phyloP scores from a whole-genome alignment of 768 basidiomycete species.

The Leccinum ochraceum region DNA sequence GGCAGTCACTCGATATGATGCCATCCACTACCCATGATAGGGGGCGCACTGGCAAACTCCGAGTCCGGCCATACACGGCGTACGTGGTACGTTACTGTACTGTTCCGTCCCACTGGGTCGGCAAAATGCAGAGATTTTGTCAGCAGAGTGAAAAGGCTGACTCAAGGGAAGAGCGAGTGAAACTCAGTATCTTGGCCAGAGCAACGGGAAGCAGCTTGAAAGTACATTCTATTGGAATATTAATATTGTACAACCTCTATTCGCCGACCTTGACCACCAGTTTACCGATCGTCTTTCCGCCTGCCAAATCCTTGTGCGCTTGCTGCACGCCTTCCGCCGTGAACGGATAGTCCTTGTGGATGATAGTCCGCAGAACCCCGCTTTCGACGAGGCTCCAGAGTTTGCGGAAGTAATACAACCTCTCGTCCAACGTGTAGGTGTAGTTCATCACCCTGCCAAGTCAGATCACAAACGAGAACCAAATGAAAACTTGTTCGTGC shows the following conservation, averaged over 20 bases:
- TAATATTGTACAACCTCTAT: background rate
- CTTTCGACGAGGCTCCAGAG: conserved; percentile 61
- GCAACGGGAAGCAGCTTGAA: background rate
- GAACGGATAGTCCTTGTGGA: conserved; percentile 85
- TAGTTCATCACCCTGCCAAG: conserved; percentile 67
- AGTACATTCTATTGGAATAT: background rate
- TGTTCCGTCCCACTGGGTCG: background rate
- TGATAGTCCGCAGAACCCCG: conserved; percentile 61
- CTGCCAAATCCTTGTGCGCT: conserved; percentile 76
- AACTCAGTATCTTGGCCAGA: background rate
- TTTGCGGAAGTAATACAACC: conserved; percentile 59
- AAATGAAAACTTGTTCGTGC: background rate
- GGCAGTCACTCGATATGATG: background rate
- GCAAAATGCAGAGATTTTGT: background rate
- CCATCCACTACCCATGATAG: background rate
- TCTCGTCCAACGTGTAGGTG: conserved; percentile 72
- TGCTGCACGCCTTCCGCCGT: conserved; percentile 74
- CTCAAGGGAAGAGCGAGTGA: background rate
- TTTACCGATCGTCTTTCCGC: conserved; percentile 84
- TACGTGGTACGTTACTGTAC: background rate
- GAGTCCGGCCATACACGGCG: background rate
- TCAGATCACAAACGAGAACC: conserved; percentile 11
- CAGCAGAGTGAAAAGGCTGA: background rate
- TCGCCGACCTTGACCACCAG: conserved; percentile 67
- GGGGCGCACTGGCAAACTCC: background rate